Base-by-base conservation (phyloP, 306 rosid species). In the Vigna trinervia region DNA sequence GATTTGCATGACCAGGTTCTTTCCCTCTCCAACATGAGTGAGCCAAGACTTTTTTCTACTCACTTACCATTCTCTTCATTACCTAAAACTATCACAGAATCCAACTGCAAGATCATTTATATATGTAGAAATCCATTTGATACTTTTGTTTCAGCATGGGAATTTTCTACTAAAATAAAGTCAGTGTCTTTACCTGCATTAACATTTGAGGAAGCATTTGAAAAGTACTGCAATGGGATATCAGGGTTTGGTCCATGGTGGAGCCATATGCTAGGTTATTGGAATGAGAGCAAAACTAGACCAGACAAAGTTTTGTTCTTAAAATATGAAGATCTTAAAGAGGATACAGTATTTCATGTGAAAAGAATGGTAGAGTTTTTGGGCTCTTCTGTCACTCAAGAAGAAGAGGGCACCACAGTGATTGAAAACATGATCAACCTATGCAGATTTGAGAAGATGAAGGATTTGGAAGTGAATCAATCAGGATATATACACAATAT, bases 381-480 rank as follows among this genome's bases (percentile, higher is more conserved):
- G 4, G 47, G 6, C 1, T 62, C 8, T 34, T 7, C 45, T 34
- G n/a, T 62, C 26, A n/a, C 26, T n/a, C 12, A 3, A 0, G 68
- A 34, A n/a, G 69, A 12, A 41, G 46, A 62, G 38, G 9, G 6
- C n/a, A n/a, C 3, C 8, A 22, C 46, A 1, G 22, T 8, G 23
- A 1, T 36, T 15, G 14, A 62, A 8, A 34, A 45, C 14, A 36
- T 62, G 36, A 36, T 62, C 13, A n/a, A 34, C 0, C 1, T 62
- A 3, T 62, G 47, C 1, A 62, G 69, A 3, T 62, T 62, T n/a
- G 69, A 62, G 12, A 36, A 34, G 12, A 62, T 62, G 69, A 62
- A 62, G 14, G 28, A 62, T 0, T 62, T 34, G 47, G 69, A 36
- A 12, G 47, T 5, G 4, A 62, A 62, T 62, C n/a, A 62, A 62